Base-by-base conservation (phyloP, 768 basidiomycete species). In the Termitomyces sp. region DNA sequence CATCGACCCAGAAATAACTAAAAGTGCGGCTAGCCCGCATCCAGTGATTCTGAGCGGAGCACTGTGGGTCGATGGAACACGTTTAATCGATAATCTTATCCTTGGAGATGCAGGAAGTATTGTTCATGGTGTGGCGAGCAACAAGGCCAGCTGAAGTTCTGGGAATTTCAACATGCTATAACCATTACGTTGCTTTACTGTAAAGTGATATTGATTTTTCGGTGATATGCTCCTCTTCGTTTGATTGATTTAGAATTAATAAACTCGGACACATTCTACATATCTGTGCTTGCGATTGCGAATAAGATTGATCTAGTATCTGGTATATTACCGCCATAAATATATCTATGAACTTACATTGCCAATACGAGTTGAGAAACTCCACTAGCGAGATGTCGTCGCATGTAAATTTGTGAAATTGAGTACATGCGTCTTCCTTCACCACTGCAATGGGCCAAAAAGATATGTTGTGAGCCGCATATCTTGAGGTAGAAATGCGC, bases 31-130 rank as follows among this genome's bases (percentile, higher is more conserved):
- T 5, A 66, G 65, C 6, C 63, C 67, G 14, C 68, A 69, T 61
- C 69, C 70, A 61, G 84, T 88, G 33, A 83, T 97, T 23, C 66
- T 98, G 53, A 96, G 93, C 61, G 95, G 93, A 2, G 94, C 93
- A 32, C 67, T 95, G 62, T 90, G 88, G 82, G 82, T 95, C 2
- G 93, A 92, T 43, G 82, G 79, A 69, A 98, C 95, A 43, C 81
- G 95, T 63, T 71, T 99, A 64, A 98, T 99, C 46, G 96, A 99
- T 73, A 99, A 98, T 70, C 71, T 97, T 54, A 75, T 97, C 46
- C 71, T 97, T 1, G 93, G 86, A 9, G 76, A 83, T 64, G 61
- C 67, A 9, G 68, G 61, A 47, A 70, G 63, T 23, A 73, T 81
- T 56, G 55, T 82, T 66, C 61, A 50, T 73, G 66, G 65, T 50